Evolutionary conservation across 176 grass and related monocot genomes (phyloP), one percentile per base, ranked within the genome.

Genomic region (Miscanthus lutarioriparius): DNA sequence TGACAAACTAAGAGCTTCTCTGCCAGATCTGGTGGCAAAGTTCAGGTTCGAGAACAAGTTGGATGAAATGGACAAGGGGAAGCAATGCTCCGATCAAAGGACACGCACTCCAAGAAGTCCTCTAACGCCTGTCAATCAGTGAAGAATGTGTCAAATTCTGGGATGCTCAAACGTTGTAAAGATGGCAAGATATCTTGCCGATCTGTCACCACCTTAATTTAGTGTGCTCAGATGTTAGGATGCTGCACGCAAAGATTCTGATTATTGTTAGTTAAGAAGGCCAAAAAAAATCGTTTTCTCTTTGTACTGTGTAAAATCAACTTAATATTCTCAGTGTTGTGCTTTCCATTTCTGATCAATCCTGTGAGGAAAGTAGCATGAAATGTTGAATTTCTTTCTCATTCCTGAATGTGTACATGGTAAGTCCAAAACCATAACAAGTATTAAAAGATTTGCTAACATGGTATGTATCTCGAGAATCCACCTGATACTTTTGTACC

Each of bases 91-190:
- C 25, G 90, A 89, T 49, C 79, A 49, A 70, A 73, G 33, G 63
- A 56, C 19, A n/a, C 78, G 47, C 41, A 77, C 81, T 67, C 78
- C 92, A 62, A 92, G 95, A 88, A 94, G 90, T 75, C 95, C 95
- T 86, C 82, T 94, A 33, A 83, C 82, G 64, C 83, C 90, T 45
- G 75, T 97, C 54, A 97, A 97, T 80, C 39, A 84, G 43, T 76
- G 80, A 80, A 74, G 17, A 22, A 5, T 20, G 4, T 63, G 40
- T 6, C 4, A 30, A 64, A 51, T 33, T 70, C 70, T 39, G n/a
- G 32, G 43, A 44, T 59, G 35, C 27, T 30, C 28, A 26, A 82
- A 45, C 69, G 75, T 14, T 64, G 85, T 84, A 64, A 87, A 76
- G 30, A 84, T 84, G 84, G 89, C 89, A 87, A 87, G 75, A 84